Evolutionary conservation across 2,329 filamentous ascomycete species (phyloP), one percentile per base, ranked within the genome.

Genomic region (Rhinocladiella mackenziei): DNA sequence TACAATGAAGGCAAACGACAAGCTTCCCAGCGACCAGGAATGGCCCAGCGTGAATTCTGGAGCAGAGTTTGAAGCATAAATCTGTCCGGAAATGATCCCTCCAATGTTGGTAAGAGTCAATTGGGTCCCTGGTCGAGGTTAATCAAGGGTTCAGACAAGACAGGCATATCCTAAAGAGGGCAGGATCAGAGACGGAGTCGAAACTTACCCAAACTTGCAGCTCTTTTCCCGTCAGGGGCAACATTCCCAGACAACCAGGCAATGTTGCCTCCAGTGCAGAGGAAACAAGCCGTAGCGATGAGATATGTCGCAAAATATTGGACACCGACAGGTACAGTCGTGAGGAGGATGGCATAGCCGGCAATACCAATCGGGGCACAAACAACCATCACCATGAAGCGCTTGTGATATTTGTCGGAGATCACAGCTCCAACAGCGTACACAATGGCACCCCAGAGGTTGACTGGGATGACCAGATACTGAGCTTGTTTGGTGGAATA

Each of bases 41-140:
- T 53, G 50, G 17, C 50, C 50, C 20, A 53, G 35, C 5, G 30
- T 34, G n/a, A 46, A 53, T 13, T 30, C 17, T 6, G 50, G 50
- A 10, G 50, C 50, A 17, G 39, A 26, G n/a, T 36, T 53, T 7
- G 50, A 46, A 7, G 42, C 42, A 20, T 53, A 53, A 22, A 53
- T 53, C 13, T 53, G 50, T 7, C 50, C 50, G n/a, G 45, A 50
- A 15, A 87, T 83, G 53, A 88, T 53, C 14, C 34, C 34, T 15
- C 34, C 34, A 39, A 38, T 66, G 22, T 75, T 31, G 6, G 36
- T 39, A 14, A 15, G 23, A 29, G 48, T 51, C 11, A 51, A 34
- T 23, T 51, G 44, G 10, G 34, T 56, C 1, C 48, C 47, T 50
- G 14, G 3, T 5, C 9, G 26, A 30, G 10, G 4, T 5, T 17